Evolutionary conservation across 2,329 filamentous ascomycete genomes (phyloP).

Genomic region (Claviceps arundinis): DNA sequence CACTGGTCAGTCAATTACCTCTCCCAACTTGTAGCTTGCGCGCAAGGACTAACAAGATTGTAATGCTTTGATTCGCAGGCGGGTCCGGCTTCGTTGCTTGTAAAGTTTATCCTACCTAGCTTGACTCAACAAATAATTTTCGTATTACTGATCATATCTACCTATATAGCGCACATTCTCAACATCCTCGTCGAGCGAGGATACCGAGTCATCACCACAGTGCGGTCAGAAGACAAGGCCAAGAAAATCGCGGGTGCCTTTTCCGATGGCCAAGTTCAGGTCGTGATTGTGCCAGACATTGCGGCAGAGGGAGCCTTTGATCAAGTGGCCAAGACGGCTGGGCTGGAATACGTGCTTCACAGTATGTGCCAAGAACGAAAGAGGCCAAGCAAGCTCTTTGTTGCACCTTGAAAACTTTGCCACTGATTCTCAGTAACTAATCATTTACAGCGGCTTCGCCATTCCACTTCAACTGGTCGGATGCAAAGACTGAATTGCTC

Average conservation of each 20-base stretch:
- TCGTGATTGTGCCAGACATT: conserved; percentile 63
- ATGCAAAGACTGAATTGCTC: conserved; percentile 39
- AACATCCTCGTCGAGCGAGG: conserved; percentile 37
- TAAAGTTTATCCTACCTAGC: not conserved
- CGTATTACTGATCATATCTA: not conserved
- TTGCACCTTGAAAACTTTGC: too few species aligned
- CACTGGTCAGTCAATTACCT: not conserved
- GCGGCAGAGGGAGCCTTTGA: conserved; percentile 62
- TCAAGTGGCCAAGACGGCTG: conserved; percentile 37
- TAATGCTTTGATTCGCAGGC: not conserved
- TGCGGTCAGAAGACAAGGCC: conserved; percentile 41
- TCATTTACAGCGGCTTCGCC: conserved; percentile 33
- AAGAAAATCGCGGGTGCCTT: conserved; percentile 36
- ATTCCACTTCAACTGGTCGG: conserved; percentile 39
- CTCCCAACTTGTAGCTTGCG: not conserved
- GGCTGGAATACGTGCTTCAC: conserved; percentile 44
- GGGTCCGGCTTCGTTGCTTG: not conserved
- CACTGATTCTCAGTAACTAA: not conserved
- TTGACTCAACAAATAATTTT: not conserved
- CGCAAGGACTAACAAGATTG: not conserved
- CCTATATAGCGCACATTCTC: conserved; percentile 35
- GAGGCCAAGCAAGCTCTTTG: not conserved
- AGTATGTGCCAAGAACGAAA: conserved; percentile 12
- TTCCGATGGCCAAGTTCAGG: conserved; percentile 30
- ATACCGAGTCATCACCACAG: conserved; percentile 41